Evolutionary conservation across 2,329 filamentous ascomycete genomes (phyloP).

Genomic region (Phialocephala sp.): DNA sequence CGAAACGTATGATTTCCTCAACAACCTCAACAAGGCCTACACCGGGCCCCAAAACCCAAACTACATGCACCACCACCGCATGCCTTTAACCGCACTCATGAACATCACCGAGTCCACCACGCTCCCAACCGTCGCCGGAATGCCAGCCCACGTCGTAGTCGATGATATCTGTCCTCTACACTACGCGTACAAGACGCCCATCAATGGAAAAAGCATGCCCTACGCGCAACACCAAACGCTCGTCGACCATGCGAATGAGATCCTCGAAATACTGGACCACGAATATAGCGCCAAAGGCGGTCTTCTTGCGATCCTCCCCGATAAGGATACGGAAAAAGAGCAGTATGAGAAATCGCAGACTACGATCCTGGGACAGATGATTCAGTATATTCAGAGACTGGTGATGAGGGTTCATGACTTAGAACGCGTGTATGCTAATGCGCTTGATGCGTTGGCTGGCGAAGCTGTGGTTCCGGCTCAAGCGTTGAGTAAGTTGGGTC

Average conservation of each 20-base stretch:
- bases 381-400: constrained; percentile 59
- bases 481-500: constrained; percentile 58
- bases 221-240: constrained; percentile 46
- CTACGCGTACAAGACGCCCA: constrained; percentile 10
- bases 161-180: constrained; percentile 39
- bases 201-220: constrained; percentile 29
- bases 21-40: constrained; percentile 56
- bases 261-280: constrained; percentile 64
- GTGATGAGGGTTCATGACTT: constrained; percentile 62
- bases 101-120: constrained; percentile 32
- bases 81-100: constrained; percentile 36
- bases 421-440: constrained; percentile 57
- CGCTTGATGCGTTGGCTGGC: constrained; percentile 54
- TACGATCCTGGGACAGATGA: constrained; percentile 62
- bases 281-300: constrained; percentile 62
- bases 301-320: constrained; percentile 59
- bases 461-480: constrained; percentile 58
- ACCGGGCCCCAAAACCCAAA: constrained; percentile 44
- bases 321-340: constrained; percentile 40
- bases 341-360: constrained; percentile 53
- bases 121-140: not conserved
- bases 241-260: constrained; percentile 62
- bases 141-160: not conserved
- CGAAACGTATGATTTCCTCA: constrained; percentile 63
- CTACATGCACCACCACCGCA: constrained; percentile 36